Base-by-base conservation (phyloP, 2,329 filamentous ascomycete genomes). In the Botrytis porri region DNA sequence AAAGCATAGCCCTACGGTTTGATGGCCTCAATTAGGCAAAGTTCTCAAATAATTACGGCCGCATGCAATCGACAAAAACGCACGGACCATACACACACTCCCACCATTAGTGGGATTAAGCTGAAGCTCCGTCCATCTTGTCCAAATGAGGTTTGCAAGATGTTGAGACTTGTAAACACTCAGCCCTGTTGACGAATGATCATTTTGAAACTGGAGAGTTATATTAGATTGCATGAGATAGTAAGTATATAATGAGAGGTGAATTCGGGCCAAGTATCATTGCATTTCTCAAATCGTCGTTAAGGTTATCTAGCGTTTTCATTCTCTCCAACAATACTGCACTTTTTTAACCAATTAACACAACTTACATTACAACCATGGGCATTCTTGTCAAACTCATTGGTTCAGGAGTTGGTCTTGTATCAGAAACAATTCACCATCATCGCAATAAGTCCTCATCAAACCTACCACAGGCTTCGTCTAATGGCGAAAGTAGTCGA, bases 361-460 rank as follows among this genome's bases (percentile, higher is more conserved):
- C 39, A 43, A 1, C 43, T 32, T 45, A 29, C 29, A 35, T n/a
- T 51, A 65, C 29, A 65, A 65, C 4, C 7, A 79, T 79, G 76
- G 73, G 75, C n/a, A 71, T 65, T 16, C 62, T 79, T 48, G 73
- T 78, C 32, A 76, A 74, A 59, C 73, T 78, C 45, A 69, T 79
- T 20, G 78, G 77, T 10, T 75, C 75, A 41, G 77, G 78, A 37
- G 77, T 79, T 48, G 77, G 78, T 25, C 75, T 79, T 20, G 78
- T 76, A 25, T 77, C 77, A 3, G 78, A 79, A 73, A 75, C 75
- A n/a, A 74, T 77, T 22, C 63, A 72, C 2, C 35, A 74, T 45
- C 71, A 70, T 37, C 76, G 75, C 71, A 69, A 71, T 5, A 64
- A 74, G 20, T 69, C 74, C 45, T 67, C 69, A 20, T 48, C 71